phyloP scores from a whole-genome alignment of 352 stramenopile species.

The Phytophthora capsici region DNA sequence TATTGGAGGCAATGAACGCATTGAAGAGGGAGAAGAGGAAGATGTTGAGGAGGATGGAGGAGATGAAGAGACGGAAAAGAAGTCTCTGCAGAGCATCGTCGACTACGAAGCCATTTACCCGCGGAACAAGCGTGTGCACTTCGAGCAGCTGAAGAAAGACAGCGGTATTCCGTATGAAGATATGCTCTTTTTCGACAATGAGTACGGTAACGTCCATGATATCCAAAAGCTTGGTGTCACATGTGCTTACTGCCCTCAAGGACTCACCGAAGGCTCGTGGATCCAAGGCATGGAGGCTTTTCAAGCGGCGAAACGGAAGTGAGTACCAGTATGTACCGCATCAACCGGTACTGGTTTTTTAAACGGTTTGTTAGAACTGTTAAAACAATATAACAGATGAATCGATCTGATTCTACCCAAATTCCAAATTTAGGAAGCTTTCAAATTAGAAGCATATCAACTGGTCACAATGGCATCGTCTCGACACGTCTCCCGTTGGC shows the following conservation, averaged over 20 bases:
- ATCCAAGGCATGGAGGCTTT: conserved; percentile 76
- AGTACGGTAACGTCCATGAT: conserved; percentile 81
- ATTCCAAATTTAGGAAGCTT: neutral
- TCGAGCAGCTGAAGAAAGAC: conserved; percentile 89
- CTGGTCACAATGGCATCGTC: conserved; percentile 13
- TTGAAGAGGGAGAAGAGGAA: neutral
- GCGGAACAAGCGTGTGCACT: conserved; percentile 91
- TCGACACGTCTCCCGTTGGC: conserved; percentile 47
- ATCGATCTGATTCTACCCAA: neutral
- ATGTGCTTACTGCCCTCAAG: conserved; percentile 80
- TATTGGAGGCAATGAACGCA: conserved; percentile 47
- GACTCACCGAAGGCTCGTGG: conserved; percentile 72
- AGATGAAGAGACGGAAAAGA: conserved; percentile 29
- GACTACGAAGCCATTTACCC: conserved; percentile 86
- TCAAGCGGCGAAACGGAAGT: conserved; percentile 53
- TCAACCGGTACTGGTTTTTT: no score
- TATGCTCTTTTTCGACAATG: conserved; percentile 98
- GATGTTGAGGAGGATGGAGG: neutral
- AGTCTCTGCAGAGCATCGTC: conserved; percentile 64
- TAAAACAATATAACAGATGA: no score
- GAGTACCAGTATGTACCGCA: neutral
- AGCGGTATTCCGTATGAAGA: conserved; percentile 92
- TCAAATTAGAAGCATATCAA: conserved; percentile 1
- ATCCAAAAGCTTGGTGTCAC: conserved; percentile 76
- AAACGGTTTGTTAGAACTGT: no score